Conservation (phyloP, 306 rosid genomes). For the Rosa lucieae region DNA sequence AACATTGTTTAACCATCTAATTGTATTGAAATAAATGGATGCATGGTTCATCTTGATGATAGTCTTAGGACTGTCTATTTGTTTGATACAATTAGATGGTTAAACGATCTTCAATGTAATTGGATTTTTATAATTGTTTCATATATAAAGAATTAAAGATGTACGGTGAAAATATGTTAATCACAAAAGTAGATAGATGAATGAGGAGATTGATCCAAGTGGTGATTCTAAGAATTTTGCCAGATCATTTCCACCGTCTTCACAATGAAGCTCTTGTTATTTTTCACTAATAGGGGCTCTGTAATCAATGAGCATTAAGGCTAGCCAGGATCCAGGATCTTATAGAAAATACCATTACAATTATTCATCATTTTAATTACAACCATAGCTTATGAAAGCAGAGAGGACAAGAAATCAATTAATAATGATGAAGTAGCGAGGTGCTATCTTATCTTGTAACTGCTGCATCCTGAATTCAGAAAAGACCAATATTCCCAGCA, state of each 20-base stretch:
- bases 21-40: too few species aligned
- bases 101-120: too few species aligned
- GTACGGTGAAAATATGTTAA: too few species aligned
- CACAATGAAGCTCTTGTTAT: not conserved
- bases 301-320: not conserved
- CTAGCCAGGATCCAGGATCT: not conserved
- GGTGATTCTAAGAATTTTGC: not conserved
- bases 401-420: not conserved
- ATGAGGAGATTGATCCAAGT: too few species aligned
- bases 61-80: too few species aligned
- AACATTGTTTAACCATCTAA: too few species aligned
- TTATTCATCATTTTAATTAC: not conserved
- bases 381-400: not conserved
- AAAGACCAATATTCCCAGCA: constrained; percentile 27
- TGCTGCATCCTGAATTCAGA: constrained; percentile 27
- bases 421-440: not conserved
- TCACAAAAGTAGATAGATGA: too few species aligned
- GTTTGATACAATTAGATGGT: too few species aligned
- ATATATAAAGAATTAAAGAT: too few species aligned
- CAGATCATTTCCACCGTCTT: not conserved
- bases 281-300: not conserved
- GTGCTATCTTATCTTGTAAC: constrained; percentile 19
- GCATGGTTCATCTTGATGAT: too few species aligned
- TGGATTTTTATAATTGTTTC: too few species aligned
- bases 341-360: not conserved